Conservation (phyloP, 257 asterid genomes). For the Oldenlandia corymbosa region DNA sequence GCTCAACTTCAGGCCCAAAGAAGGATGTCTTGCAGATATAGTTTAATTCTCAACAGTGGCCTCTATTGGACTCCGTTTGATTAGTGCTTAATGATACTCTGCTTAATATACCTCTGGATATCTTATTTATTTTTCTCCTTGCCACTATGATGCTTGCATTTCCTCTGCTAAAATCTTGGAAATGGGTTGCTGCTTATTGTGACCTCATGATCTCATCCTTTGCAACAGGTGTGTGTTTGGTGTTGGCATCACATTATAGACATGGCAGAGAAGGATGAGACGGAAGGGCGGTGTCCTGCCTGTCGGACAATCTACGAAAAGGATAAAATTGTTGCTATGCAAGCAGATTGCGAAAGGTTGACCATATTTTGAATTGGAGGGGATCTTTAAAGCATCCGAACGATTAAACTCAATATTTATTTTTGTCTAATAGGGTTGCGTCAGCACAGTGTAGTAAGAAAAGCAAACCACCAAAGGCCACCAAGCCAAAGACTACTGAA, state of each 20-base stretch:
- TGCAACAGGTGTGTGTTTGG: slow-evolving; percentile 80
- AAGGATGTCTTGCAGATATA: too few relatives aligned
- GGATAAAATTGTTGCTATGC: slow-evolving; percentile 79
- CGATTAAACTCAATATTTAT: slow-evolving; percentile 13
- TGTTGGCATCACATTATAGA: slow-evolving; percentile 97
- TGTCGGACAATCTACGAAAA: slow-evolving; percentile 77
- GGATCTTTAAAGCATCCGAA: slow-evolving; percentile 13
- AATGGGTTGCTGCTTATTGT: not conserved
- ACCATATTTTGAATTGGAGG: slow-evolving; percentile 14
- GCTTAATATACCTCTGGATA: too few relatives aligned
- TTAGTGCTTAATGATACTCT: too few relatives aligned
- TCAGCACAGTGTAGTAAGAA: slow-evolving; percentile 49
- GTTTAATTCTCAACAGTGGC: too few relatives aligned
- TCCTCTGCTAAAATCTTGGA: not conserved
- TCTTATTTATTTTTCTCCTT: too few relatives aligned
- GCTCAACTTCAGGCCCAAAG: not conserved
- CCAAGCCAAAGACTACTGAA: slow-evolving; percentile 72
- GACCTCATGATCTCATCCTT: slow-evolving; percentile 14
- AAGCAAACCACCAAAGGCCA: slow-evolving; percentile 67
- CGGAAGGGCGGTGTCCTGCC: slow-evolving; percentile 95
- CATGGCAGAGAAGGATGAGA: slow-evolving; percentile 85
- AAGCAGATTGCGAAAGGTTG: slow-evolving; percentile 74
- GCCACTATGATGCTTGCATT: too few relatives aligned
- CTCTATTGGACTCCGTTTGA: too few relatives aligned
- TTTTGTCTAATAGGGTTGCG: slow-evolving; percentile 35